phyloP scores from a whole-genome alignment of 192 early-diverging fungal species.

The Umbelopsis ramanniana region DNA sequence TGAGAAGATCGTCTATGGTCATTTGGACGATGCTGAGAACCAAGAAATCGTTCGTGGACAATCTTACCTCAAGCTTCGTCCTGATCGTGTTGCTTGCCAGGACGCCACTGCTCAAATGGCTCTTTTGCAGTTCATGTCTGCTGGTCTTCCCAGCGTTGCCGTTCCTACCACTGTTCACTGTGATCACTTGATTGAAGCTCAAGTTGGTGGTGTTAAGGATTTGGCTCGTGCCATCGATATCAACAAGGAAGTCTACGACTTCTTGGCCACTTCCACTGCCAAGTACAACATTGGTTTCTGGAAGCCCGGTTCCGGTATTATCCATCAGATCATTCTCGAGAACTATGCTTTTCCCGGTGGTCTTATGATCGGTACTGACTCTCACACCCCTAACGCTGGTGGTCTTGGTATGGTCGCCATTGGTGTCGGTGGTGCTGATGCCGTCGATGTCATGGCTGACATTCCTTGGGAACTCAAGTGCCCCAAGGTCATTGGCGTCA shows the following conservation, averaged over 20 bases:
- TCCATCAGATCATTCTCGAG: conserved; percentile 97
- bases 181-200: conserved; percentile 97
- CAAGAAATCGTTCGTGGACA: conserved; percentile 93
- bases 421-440: conserved; percentile 98
- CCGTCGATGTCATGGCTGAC: conserved; percentile 98
- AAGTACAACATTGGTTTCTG: conserved; percentile 98
- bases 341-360: conserved; percentile 97
- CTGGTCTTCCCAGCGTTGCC: conserved; percentile 82
- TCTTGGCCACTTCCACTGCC: conserved; percentile 79
- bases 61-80: conserved; percentile 94
- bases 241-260: conserved; percentile 95
- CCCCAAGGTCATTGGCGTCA: conserved; percentile 93
- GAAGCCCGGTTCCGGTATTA: conserved; percentile 92
- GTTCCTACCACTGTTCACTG: conserved; percentile 96
- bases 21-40: conserved; percentile 93
- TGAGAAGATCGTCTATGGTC: conserved; percentile 98
- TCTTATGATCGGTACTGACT: conserved; percentile 98
- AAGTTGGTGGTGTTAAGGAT: conserved; percentile 82
- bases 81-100: conserved; percentile 99
- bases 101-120: conserved; percentile 99
- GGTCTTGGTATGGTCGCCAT: conserved; percentile 96
- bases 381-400: conserved; percentile 98
- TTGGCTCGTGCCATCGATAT: conserved; percentile 81
- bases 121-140: conserved; percentile 97
- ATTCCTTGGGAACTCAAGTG: conserved; percentile 99